These are phyloP conservation scores for Gossypium bickii DNA, from an alignment of 345 rosid species.

Conservation along the genomic window DNA sequence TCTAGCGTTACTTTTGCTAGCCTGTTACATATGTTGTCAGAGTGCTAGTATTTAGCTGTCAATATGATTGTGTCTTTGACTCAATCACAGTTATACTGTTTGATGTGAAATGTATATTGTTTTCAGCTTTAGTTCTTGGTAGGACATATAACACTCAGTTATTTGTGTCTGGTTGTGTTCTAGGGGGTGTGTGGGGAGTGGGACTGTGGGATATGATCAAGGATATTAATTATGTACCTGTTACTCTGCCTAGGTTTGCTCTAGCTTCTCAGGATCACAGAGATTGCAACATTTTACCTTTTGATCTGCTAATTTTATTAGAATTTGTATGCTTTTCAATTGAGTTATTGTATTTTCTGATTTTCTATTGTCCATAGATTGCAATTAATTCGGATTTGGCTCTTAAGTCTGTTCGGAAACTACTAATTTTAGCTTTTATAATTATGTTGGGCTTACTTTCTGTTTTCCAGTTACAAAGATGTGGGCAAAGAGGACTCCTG, in stretches of 20 bases:
- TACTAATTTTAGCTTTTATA: not conserved
- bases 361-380: not conserved
- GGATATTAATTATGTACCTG: not conserved
- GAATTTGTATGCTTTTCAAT: not conserved
- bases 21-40: not conserved
- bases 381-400: not conserved
- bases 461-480: constrained; percentile 53
- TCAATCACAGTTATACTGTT: no score
- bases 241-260: not conserved
- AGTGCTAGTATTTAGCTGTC: constrained; percentile 3
- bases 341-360: not conserved
- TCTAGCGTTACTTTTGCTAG: not conserved
- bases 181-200: no score
- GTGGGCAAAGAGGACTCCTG: constrained; percentile 63
- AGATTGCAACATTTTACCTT: not conserved
- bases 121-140: no score
- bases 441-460: not conserved
- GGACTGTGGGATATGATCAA: not conserved
- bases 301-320: not conserved
- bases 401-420: not conserved
- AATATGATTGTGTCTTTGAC: not conserved
- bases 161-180: no score
- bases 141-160: no score
- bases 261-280: not conserved
- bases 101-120: no score